These are phyloP conservation scores for Paraconiothyrium brasiliense DNA, from an alignment of 2,329 filamentous ascomycete species.

Conservation along the genomic window DNA sequence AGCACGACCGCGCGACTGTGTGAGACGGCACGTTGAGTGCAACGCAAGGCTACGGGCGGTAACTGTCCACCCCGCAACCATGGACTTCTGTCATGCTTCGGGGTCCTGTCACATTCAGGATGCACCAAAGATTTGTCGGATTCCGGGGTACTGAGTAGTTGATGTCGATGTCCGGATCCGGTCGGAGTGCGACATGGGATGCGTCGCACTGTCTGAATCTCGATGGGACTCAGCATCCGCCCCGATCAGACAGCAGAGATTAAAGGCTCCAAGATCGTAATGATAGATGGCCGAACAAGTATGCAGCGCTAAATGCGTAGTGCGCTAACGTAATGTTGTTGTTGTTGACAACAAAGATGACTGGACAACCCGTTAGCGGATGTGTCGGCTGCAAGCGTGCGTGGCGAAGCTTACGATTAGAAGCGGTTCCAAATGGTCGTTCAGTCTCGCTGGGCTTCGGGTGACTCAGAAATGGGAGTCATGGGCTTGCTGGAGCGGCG, in stretches of 20 bases:
- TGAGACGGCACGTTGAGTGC: not conserved
- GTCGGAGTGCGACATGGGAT: slow-evolving; percentile 7
- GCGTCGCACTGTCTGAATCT: not conserved
- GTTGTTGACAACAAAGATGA: slow-evolving; percentile 25
- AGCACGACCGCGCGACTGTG: not conserved
- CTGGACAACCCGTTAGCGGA: slow-evolving; percentile 29
- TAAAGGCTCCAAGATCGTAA: not conserved
- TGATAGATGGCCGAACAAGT: slow-evolving; percentile 9
- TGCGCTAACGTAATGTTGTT: slow-evolving; percentile 25
- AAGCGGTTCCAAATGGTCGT: slow-evolving; percentile 2
- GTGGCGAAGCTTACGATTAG: slow-evolving; percentile 28
- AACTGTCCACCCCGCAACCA: not conserved
- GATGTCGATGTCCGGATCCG: slow-evolving; percentile 10
- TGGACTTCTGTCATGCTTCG: not conserved
- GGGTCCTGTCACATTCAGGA: slow-evolving; percentile 1
- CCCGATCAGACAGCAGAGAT: not conserved
- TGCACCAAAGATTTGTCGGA: slow-evolving; percentile 1
- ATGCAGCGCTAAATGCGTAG: slow-evolving; percentile 21
- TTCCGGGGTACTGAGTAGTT: slow-evolving; percentile 4
- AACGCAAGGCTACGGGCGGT: not conserved
- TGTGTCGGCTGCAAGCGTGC: slow-evolving; percentile 16
- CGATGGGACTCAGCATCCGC: not conserved
- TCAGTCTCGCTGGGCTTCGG: slow-evolving; percentile 50
- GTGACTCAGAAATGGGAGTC: slow-evolving; percentile 53
- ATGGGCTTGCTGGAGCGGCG: slow-evolving; percentile 53